These are phyloP conservation scores for Pseudozyma sp. DNA, from an alignment of 1,284 basidiomycete species.

Conservation along the genomic window DNA sequence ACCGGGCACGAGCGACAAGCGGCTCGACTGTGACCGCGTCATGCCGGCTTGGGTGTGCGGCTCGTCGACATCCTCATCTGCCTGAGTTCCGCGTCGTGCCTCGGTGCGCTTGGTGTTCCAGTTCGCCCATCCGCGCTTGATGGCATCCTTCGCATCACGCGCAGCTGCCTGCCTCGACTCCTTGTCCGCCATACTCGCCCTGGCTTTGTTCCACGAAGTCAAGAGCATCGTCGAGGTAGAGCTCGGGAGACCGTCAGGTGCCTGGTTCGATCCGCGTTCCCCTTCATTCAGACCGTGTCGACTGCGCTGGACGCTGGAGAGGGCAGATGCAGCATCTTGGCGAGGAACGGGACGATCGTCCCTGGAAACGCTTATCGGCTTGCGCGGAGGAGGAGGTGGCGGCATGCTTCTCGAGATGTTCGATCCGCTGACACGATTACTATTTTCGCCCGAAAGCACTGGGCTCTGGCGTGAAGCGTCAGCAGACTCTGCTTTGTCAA, in stretches of 20 bases:
- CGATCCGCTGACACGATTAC: background rate
- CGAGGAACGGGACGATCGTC: conserved; percentile 13
- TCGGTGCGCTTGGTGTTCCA: conserved; percentile 58
- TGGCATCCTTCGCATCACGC: conserved; percentile 64
- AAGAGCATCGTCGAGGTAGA: conserved; percentile 39
- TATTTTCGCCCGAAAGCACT: background rate
- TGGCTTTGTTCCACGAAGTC: conserved; percentile 62
- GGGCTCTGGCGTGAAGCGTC: conserved; percentile 12
- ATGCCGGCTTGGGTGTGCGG: conserved; percentile 21
- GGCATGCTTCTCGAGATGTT: conserved; percentile 13
- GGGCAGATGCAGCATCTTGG: conserved; percentile 36
- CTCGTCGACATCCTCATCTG: conserved; percentile 11
- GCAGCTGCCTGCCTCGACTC: conserved; percentile 61
- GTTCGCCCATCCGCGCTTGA: conserved; percentile 63
- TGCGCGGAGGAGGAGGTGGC: conserved; percentile 36
- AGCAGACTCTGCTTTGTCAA: conserved; percentile 1
- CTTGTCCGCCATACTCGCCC: conserved; percentile 64
- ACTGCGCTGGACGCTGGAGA: conserved; percentile 38
- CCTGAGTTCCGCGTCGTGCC: conserved; percentile 14
- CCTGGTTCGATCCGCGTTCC: conserved; percentile 13
- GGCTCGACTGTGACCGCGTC: conserved; percentile 34
- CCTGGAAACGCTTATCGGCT: conserved; percentile 3
- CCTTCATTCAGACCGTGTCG: conserved; percentile 37
- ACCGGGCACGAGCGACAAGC: conserved; percentile 37
- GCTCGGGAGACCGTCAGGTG: conserved; percentile 5